Evolutionary conservation across 2,329 filamentous ascomycete species (phyloP).

Genomic region (Clonostachys rosea): DNA sequence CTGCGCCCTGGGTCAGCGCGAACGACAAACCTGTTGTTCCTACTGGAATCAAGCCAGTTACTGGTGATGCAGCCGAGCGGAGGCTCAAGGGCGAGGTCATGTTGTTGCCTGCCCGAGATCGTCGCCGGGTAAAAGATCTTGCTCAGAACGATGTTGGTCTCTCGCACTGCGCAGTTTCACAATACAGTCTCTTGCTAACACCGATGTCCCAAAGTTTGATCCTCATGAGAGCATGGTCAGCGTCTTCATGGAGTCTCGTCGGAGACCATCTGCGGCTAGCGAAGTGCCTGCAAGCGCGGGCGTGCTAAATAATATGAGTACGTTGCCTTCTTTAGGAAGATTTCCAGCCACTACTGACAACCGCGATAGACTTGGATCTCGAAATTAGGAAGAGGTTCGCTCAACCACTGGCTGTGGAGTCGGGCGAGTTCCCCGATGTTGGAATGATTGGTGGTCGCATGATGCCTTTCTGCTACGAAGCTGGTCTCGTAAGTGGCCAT

Average conservation of each 20-base stretch:
- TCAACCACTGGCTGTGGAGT: slow-evolving; percentile 61
- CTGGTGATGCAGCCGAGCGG: slow-evolving; percentile 61
- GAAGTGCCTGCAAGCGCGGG: slow-evolving; percentile 61
- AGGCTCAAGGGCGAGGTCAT: slow-evolving; percentile 66
- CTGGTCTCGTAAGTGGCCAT: slow-evolving; percentile 56
- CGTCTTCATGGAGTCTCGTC: slow-evolving; percentile 46
- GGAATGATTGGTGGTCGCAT: slow-evolving; percentile 59
- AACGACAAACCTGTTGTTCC: slow-evolving; percentile 61
- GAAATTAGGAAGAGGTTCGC: slow-evolving; percentile 64
- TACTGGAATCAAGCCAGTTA: slow-evolving; percentile 55
- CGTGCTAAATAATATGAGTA: slow-evolving; percentile 79
- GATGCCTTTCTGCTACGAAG: slow-evolving; percentile 65
- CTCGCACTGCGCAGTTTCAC: not conserved
- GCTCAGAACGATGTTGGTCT: slow-evolving; percentile 54
- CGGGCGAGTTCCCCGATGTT: slow-evolving; percentile 65
- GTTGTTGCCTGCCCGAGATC: slow-evolving; percentile 63
- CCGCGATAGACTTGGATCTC: slow-evolving; percentile 53
- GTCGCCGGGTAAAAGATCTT: slow-evolving; percentile 63
- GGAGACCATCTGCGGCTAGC: slow-evolving; percentile 39
- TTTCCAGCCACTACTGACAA: slow-evolving; percentile 8
- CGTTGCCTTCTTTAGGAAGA: slow-evolving; percentile 18
- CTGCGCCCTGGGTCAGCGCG: slow-evolving; percentile 67
- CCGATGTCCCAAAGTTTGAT: slow-evolving; percentile 36
- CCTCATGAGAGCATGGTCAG: slow-evolving; percentile 48
- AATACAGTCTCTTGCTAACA: slow-evolving; percentile 9